These are phyloP conservation scores for Boletellus sp. DNA, from an alignment of 1,284 basidiomycete species.

Conservation along the genomic window DNA sequence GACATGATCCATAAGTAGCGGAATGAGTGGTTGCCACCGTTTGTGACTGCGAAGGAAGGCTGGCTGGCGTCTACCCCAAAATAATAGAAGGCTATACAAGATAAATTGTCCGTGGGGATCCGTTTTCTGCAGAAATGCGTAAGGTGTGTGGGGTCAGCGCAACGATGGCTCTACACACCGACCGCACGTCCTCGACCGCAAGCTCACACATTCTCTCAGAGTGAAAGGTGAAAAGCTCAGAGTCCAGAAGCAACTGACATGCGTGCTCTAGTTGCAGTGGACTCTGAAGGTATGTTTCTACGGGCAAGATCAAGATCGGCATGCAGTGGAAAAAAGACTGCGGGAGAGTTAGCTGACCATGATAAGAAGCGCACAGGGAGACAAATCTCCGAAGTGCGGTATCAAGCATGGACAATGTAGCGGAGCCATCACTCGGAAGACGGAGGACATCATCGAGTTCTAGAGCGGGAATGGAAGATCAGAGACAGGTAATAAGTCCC, in stretches of 20 bases:
- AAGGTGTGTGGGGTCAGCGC: neutral
- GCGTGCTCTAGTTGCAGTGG: slow-evolving; percentile 81
- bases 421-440: slow-evolving; percentile 54
- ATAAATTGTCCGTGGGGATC: slow-evolving; percentile 85
- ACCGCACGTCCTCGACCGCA: slow-evolving; percentile 65
- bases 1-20: slow-evolving; percentile 78
- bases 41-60: slow-evolving; percentile 75
- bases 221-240: slow-evolving; percentile 84
- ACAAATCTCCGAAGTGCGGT: slow-evolving; percentile 74
- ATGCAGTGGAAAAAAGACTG: slow-evolving; percentile 7
- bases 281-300: slow-evolving; percentile 80
- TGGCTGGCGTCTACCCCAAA: slow-evolving; percentile 67
- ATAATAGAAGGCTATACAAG: slow-evolving; percentile 74
- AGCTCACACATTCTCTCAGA: slow-evolving; percentile 86
- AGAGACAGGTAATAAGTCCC: slow-evolving; percentile 3
- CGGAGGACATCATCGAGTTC: slow-evolving; percentile 83
- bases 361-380: slow-evolving; percentile 77
- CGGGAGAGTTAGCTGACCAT: slow-evolving; percentile 55
- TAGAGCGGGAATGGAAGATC: slow-evolving; percentile 29
- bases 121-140: slow-evolving; percentile 56
- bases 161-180: slow-evolving; percentile 42
- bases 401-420: slow-evolving; percentile 74
- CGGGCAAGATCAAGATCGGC: slow-evolving; percentile 8
- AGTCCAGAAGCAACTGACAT: slow-evolving; percentile 68
- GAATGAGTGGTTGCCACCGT: slow-evolving; percentile 80